Evolutionary conservation across 441 rosid species (phyloP).

Genomic region (Dalechampia spathulata): DNA sequence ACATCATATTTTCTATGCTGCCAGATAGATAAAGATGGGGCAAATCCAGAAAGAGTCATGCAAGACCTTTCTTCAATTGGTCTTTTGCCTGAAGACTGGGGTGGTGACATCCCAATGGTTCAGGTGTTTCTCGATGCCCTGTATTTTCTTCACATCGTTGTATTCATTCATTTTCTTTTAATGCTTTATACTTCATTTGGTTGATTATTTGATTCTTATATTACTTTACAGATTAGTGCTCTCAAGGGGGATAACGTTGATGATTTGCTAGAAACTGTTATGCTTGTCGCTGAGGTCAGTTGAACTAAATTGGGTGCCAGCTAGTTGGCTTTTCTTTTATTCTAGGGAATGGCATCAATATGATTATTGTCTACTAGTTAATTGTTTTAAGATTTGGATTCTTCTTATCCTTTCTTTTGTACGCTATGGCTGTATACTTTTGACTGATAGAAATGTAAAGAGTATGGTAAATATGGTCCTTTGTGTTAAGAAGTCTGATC

Average conservation of each 20-base stretch:
- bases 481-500: conserved; percentile 30
- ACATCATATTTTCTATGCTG: conserved; percentile 6
- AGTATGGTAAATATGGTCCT: neutral
- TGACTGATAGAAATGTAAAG: neutral
- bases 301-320: neutral
- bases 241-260: conserved; percentile 80
- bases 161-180: neutral
- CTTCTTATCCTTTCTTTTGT: neutral
- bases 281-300: conserved; percentile 99
- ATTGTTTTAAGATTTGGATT: conserved; percentile 12
- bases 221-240: conserved; percentile 78
- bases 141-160: conserved; percentile 13
- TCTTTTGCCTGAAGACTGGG: conserved; percentile 99
- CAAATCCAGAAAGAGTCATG: conserved; percentile 94
- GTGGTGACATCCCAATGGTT: conserved; percentile 96
- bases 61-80: conserved; percentile 95
- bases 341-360: neutral
- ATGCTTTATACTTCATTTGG: conserved; percentile 15
- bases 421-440: neutral
- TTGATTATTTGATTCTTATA: conserved; percentile 19
- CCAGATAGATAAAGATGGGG: conserved; percentile 97
- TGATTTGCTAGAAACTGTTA: conserved; percentile 85
- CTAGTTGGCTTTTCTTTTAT: conserved; percentile 7
- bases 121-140: conserved; percentile 37
- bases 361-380: conserved; percentile 2